Conservation (phyloP, 768 basidiomycete genomes). For the Phanerochaete carnosa region DNA sequence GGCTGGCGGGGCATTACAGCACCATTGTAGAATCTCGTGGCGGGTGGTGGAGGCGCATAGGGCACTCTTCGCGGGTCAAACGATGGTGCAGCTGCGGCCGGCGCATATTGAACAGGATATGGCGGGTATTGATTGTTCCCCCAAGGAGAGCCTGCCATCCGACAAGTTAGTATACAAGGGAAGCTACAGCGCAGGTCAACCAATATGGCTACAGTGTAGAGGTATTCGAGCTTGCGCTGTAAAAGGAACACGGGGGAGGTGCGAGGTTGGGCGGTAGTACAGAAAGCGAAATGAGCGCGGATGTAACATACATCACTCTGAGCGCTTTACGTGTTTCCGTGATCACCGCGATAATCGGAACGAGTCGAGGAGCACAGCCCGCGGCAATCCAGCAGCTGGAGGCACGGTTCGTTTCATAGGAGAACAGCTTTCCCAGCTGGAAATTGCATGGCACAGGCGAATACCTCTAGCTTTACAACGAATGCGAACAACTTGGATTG, state of each 20-base stretch:
- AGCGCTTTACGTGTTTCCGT: not conserved
- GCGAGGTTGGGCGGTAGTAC: not conserved
- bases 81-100: conserved; percentile 3
- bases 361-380: not conserved
- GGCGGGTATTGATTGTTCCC: conserved; percentile 11
- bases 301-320: not conserved
- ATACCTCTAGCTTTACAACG: conserved; percentile 28
- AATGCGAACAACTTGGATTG: conserved; percentile 16
- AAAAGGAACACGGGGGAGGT: not conserved
- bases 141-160: conserved; percentile 8
- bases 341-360: not conserved
- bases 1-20: conserved; percentile 1
- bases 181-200: not conserved
- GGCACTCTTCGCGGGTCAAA: not conserved
- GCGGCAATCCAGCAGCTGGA: not conserved
- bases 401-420: not conserved
- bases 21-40: conserved; percentile 12
- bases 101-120: not conserved
- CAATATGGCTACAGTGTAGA: conserved; percentile 2
- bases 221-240: not conserved
- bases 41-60: not conserved
- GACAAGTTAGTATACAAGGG: not conserved
- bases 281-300: not conserved
- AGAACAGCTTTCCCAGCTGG: conserved; percentile 7
- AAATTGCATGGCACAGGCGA: conserved; percentile 22